Evolutionary conservation across 345 rosid species (phyloP), one percentile per base, ranked within the genome.

Genomic region (Stellera chamaejasme): DNA sequence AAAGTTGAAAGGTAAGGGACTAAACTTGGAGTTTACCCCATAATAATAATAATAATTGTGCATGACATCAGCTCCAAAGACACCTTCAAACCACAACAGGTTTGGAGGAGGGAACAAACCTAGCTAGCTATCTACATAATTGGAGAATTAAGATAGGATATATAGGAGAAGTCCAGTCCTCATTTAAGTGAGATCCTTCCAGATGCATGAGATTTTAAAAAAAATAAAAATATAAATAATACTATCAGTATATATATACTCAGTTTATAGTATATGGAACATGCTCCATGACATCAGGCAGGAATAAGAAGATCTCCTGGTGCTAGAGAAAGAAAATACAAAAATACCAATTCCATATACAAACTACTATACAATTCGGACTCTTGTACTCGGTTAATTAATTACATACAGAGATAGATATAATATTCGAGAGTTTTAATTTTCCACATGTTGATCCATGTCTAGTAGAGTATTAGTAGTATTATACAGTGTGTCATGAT

Each of bases 51-150:
- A 19, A 19, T 68, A 68, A 67, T 75, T 74, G 79, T 57, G 77
- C 15, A 71, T 66, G 82, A 70, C 82, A 82, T 61, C 80, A 68
- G 72, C 62, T 66, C 63, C 75, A 65, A 66, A 68, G 82, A 73
- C 74, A 71, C 85, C 75, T 79, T 72, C 77, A 60, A 62, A 56
- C 74, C 77, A 73, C 79, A 32, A 82, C 79, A 77, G 50, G 70
- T 41, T 64, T 62, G 70, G 74, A 60, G 70, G 74, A 60, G 70
- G 64, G 72, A 50, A 60, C 67, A 54, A 61, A 64, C 16, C 19
- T 56, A 62, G 16, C 57, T 56, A 19, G 23, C 23, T 19, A 19
- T 19, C 23, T 19, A 19, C 23, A 19, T 19, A 19, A 19, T 19
- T 19, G n/a, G n/a, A n/a, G n/a, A n/a, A 19, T 19, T 19, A 19